These are phyloP conservation scores for Boletus sp. DNA, from an alignment of 768 basidiomycete species.

Conservation along the genomic window DNA sequence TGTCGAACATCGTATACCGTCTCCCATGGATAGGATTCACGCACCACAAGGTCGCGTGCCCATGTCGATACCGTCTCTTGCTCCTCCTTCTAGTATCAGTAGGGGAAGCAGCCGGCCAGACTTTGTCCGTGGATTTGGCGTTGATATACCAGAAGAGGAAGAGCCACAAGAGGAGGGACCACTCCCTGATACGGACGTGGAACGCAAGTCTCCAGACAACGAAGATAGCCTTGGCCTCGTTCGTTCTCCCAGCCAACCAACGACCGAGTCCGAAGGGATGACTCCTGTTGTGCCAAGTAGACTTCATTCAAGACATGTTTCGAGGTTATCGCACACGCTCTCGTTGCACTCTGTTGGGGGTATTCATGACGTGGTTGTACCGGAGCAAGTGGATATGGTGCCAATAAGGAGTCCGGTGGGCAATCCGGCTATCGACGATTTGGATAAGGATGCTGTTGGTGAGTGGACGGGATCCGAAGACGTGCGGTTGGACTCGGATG, in stretches of 20 bases:
- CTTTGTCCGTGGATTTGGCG: slow-evolving; percentile 75
- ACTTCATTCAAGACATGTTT: slow-evolving; percentile 68
- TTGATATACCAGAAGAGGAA: slow-evolving; percentile 76
- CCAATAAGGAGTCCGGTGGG: slow-evolving; percentile 34
- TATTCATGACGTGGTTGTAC: slow-evolving; percentile 34
- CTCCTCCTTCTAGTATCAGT: slow-evolving; percentile 38
- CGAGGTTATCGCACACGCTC: slow-evolving; percentile 63
- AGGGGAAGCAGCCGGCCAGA: slow-evolving; percentile 61
- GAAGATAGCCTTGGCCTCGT: slow-evolving; percentile 25
- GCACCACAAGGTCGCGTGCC: slow-evolving; percentile 59
- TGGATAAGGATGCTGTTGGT: slow-evolving; percentile 43
- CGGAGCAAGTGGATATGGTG: slow-evolving; percentile 28
- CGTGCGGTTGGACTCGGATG: slow-evolving; percentile 55
- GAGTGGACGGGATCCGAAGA: slow-evolving; percentile 90
- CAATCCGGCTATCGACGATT: slow-evolving; percentile 34
- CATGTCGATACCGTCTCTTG: slow-evolving; percentile 43
- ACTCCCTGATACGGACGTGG: slow-evolving; percentile 28
- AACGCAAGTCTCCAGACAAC: slow-evolving; percentile 40
- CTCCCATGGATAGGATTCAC: slow-evolving; percentile 37
- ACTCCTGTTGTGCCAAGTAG: slow-evolving; percentile 51
- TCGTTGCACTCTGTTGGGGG: slow-evolving; percentile 65
- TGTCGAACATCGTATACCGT: slow-evolving; percentile 20
- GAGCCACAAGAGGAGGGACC: slow-evolving; percentile 54
- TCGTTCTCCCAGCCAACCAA: slow-evolving; percentile 25
- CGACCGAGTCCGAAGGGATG: slow-evolving; percentile 38